These are phyloP conservation scores for Diaporthe caulivora DNA, from an alignment of 2,329 filamentous ascomycete species.

Conservation along the genomic window DNA sequence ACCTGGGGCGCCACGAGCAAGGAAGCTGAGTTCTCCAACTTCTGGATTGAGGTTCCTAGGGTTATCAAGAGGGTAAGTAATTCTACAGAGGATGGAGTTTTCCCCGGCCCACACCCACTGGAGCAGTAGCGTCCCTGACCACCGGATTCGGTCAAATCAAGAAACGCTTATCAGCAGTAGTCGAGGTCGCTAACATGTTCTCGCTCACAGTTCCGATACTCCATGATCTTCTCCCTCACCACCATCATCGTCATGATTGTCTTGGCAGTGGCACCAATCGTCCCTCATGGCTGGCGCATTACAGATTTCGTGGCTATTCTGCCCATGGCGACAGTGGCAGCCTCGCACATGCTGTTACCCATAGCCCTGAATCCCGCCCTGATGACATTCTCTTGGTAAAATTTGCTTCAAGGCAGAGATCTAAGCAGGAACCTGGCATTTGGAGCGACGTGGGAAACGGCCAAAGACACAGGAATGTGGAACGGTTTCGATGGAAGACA, in stretches of 20 bases:
- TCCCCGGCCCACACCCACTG: background rate
- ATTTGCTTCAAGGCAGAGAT: background rate
- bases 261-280: conserved; percentile 71
- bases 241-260: conserved; percentile 74
- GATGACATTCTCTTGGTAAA: conserved; percentile 83
- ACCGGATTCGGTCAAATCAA: background rate
- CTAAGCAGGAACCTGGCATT: background rate
- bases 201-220: conserved; percentile 74
- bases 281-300: conserved; percentile 76
- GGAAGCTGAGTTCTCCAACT: conserved; percentile 84
- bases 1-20: conserved; percentile 88
- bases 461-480: too few species aligned
- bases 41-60: conserved; percentile 86
- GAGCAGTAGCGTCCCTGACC: background rate
- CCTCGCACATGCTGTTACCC: conserved; percentile 77
- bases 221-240: conserved; percentile 71
- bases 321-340: conserved; percentile 79
- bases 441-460: too few species aligned
- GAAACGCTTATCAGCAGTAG: background rate
- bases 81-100: conserved; percentile 39
- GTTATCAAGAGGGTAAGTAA: conserved; percentile 80
- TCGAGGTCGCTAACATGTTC: conserved; percentile 11
- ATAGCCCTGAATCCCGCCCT: conserved; percentile 82
- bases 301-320: conserved; percentile 81
- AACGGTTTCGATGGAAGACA: background rate